A percentile compares a stretch with the other conserved stretches of the same genome.
Conservation (phyloP, 176 grass and related monocot species). For the Cenchrus americanus region DNA sequence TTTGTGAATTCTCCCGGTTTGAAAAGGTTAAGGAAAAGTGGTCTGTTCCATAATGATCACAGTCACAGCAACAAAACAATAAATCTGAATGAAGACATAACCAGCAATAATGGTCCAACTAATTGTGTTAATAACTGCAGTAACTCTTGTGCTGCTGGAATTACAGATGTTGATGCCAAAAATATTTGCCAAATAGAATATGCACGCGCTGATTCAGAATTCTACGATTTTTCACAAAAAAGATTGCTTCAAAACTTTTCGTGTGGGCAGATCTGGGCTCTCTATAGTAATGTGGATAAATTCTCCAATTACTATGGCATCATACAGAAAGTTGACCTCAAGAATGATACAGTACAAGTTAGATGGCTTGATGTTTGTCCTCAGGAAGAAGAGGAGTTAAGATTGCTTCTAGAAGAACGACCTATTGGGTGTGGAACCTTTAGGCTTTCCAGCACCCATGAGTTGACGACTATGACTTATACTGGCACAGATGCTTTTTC, state of each 20-base stretch:
- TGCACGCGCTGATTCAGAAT: slow-evolving; percentile 52
- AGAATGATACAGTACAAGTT: slow-evolving; percentile 42
- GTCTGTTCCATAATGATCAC: slow-evolving; percentile 17
- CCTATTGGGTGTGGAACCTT: slow-evolving; percentile 69
- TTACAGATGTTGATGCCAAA: slow-evolving; percentile 25
- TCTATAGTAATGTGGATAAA: slow-evolving; percentile 74
- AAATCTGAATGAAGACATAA: slow-evolving; percentile 33
- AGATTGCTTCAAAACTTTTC: slow-evolving; percentile 54
- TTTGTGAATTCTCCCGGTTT: slow-evolving; percentile 36
- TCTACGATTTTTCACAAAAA: slow-evolving; percentile 52
- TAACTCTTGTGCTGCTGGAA: slow-evolving; percentile 17
- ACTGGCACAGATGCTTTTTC: slow-evolving; percentile 5
- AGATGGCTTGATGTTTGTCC: slow-evolving; percentile 64
- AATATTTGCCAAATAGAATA: slow-evolving; percentile 4
- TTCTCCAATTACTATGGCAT: slow-evolving; percentile 79
- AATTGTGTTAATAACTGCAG: slow-evolving; percentile 25
- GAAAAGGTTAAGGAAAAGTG: slow-evolving; percentile 49
- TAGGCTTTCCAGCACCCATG: not conserved
- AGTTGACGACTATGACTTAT: not conserved
- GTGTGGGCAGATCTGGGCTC: slow-evolving; percentile 70
- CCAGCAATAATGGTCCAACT: not conserved
- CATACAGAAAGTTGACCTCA: slow-evolving; percentile 53
- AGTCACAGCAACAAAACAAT: slow-evolving; percentile 9
- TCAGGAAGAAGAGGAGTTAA: slow-evolving; percentile 50
- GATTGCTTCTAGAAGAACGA: slow-evolving; percentile 42